Conservation (phyloP, 2,329 filamentous ascomycete genomes). For the Periconia sp. region DNA sequence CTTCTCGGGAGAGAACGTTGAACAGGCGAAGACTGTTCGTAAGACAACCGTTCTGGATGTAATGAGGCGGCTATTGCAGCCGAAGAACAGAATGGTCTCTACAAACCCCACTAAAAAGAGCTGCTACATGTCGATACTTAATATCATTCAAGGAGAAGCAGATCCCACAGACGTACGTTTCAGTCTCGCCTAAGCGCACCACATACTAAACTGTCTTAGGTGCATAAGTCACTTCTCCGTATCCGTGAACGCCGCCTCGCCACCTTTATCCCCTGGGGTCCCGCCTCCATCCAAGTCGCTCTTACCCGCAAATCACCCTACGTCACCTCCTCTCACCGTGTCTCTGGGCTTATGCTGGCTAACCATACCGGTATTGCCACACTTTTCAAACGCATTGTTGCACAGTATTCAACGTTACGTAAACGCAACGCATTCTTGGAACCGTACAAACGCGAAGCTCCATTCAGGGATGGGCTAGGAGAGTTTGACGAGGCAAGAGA, state of each 20-base stretch:
- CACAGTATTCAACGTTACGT: slow-evolving; percentile 90
- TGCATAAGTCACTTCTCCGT: slow-evolving; percentile 95
- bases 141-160: slow-evolving; percentile 98
- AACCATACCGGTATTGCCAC: slow-evolving; percentile 98
- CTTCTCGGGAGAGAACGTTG: slow-evolving; percentile 94
- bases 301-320: slow-evolving; percentile 97
- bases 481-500: slow-evolving; percentile 96
- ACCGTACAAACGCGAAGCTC: slow-evolving; percentile 92
- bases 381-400: slow-evolving; percentile 91
- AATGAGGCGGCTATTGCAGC: slow-evolving; percentile 92
- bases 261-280: slow-evolving; percentile 98
- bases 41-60: slow-evolving; percentile 98
- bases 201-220: slow-evolving; percentile 45
- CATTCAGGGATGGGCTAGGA: slow-evolving; percentile 87
- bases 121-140: slow-evolving; percentile 98
- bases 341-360: slow-evolving; percentile 95
- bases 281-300: slow-evolving; percentile 95
- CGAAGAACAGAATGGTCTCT: slow-evolving; percentile 99
- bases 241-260: slow-evolving; percentile 93
- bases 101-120: slow-evolving; percentile 94
- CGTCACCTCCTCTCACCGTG: slow-evolving; percentile 89
- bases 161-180: slow-evolving; percentile 83
- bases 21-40: slow-evolving; percentile 95
- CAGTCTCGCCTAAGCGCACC: not conserved
- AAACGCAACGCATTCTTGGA: slow-evolving; percentile 98